Evolutionary conservation across 495 filamentous ascomycete species (phyloP).

Genomic region (Penicillium daleae): DNA sequence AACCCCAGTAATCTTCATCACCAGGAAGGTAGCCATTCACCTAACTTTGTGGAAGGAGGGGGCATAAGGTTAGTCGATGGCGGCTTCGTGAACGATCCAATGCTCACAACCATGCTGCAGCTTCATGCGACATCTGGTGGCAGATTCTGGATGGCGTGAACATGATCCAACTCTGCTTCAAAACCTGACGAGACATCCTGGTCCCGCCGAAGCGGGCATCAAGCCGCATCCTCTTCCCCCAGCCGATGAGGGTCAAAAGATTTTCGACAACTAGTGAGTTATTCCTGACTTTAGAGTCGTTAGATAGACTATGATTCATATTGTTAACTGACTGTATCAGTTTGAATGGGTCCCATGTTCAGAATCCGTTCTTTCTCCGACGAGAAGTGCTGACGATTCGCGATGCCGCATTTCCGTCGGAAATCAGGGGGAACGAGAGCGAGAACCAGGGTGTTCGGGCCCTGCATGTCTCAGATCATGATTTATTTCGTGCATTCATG

Average conservation of each 20-base stretch:
- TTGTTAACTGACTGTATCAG: conserved; percentile 14
- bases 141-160: conserved; percentile 31
- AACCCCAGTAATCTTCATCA: not conserved
- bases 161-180: conserved; percentile 30
- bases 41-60: conserved; percentile 28
- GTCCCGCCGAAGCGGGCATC: conserved; percentile 22
- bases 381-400: conserved; percentile 25
- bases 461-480: conserved; percentile 16
- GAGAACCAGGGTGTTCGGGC: not conserved
- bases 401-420: conserved; percentile 8
- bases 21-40: conserved; percentile 16
- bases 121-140: conserved; percentile 34
- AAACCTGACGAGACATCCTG: conserved; percentile 24
- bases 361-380: conserved; percentile 34
- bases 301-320: too few species aligned
- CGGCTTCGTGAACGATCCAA: not conserved
- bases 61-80: conserved; percentile 27
- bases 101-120: conserved; percentile 7
- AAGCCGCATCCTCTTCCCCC: conserved; percentile 25
- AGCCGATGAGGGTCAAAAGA: conserved; percentile 14
- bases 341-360: conserved; percentile 31
- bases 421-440: not conserved
- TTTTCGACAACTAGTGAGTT: conserved; percentile 37
- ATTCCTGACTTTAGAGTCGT: too few species aligned
- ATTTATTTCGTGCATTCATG: conserved; percentile 33